Percentiles rank a stretch among this genome's conserved stretches.
phyloP scores from a whole-genome alignment of 1,284 basidiomycete species.

The Sanghuangporus weigelae region DNA sequence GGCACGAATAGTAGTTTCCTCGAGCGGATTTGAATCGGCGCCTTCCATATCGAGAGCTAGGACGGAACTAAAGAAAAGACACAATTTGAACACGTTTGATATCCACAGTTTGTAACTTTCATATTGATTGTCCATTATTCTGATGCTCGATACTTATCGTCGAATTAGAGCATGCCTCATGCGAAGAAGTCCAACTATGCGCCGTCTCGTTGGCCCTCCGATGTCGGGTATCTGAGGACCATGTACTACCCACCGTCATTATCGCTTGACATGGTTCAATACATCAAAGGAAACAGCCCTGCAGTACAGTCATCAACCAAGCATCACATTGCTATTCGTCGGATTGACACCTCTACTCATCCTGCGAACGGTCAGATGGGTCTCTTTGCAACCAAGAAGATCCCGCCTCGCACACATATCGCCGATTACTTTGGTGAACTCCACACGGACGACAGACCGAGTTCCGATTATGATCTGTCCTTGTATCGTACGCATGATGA shows the following conservation, averaged over 20 bases:
- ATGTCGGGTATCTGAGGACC: constrained; percentile 7
- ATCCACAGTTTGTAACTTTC: background rate
- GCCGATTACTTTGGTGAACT: constrained; percentile 83
- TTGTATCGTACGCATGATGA: constrained; percentile 55
- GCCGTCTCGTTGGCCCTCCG: constrained; percentile 16
- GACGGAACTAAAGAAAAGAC: background rate
- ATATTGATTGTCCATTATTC: background rate
- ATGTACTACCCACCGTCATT: constrained; percentile 13
- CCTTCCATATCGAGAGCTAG: background rate
- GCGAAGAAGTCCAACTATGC: constrained; percentile 1
- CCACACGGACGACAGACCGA: constrained; percentile 65
- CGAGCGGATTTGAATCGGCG: background rate
- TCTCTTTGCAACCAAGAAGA: constrained; percentile 72
- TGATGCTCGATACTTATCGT: background rate
- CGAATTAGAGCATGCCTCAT: background rate
- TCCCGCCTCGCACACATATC: constrained; percentile 61
- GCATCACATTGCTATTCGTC: constrained; percentile 36
- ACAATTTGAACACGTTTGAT: background rate
- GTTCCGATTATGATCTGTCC: constrained; percentile 84
- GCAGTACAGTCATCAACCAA: background rate
- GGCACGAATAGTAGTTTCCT: too few species aligned
- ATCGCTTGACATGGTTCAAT: constrained; percentile 1
- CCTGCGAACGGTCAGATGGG: constrained; percentile 82
- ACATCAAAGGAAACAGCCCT: constrained; percentile 10
- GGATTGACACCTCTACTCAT: constrained; percentile 44